A percentile compares a stretch with the other conserved stretches of the same genome.
Evolutionary conservation across 192 early-diverging fungal species (phyloP).

Genomic region (Phlyctochytrium arcticum): DNA sequence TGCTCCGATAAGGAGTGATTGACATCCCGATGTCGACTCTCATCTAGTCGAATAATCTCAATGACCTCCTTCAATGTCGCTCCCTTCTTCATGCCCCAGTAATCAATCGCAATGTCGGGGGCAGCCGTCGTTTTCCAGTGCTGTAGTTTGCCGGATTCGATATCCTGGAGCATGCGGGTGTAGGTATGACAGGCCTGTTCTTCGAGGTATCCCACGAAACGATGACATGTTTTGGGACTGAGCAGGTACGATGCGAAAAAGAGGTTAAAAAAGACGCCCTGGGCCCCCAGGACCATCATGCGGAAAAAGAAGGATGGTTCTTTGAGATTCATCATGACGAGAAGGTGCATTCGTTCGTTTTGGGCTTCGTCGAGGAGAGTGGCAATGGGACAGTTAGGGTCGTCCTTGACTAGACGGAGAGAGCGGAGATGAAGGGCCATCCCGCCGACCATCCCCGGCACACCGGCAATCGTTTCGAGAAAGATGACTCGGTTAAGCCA

Average conservation of each 20-base stretch:
- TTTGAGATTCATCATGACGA: slow-evolving; percentile 40
- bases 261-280: slow-evolving; percentile 87
- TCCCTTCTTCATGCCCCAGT: slow-evolving; percentile 70
- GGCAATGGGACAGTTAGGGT: slow-evolving; percentile 88
- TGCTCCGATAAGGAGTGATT: slow-evolving; percentile 86
- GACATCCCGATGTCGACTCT: slow-evolving; percentile 78
- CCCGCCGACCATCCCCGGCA: slow-evolving; percentile 88
- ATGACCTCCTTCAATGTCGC: slow-evolving; percentile 84
- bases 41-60: slow-evolving; percentile 83
- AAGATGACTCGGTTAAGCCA: slow-evolving; percentile 40
- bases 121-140: slow-evolving; percentile 70
- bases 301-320: slow-evolving; percentile 28
- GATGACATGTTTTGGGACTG: slow-evolving; percentile 76
- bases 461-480: slow-evolving; percentile 44
- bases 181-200: slow-evolving; percentile 92
- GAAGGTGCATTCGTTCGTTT: slow-evolving; percentile 72
- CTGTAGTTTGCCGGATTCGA: slow-evolving; percentile 54
- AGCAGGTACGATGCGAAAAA: slow-evolving; percentile 79
- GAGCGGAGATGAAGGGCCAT: slow-evolving; percentile 75
- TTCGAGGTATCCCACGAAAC: slow-evolving; percentile 88
- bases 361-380: slow-evolving; percentile 90
- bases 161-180: slow-evolving; percentile 79
- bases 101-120: slow-evolving; percentile 71
- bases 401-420: slow-evolving; percentile 70
- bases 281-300: slow-evolving; percentile 64